These are phyloP conservation scores for Cladophialophora yegresii DNA, from an alignment of 2,329 filamentous ascomycete genomes.

Conservation along the genomic window DNA sequence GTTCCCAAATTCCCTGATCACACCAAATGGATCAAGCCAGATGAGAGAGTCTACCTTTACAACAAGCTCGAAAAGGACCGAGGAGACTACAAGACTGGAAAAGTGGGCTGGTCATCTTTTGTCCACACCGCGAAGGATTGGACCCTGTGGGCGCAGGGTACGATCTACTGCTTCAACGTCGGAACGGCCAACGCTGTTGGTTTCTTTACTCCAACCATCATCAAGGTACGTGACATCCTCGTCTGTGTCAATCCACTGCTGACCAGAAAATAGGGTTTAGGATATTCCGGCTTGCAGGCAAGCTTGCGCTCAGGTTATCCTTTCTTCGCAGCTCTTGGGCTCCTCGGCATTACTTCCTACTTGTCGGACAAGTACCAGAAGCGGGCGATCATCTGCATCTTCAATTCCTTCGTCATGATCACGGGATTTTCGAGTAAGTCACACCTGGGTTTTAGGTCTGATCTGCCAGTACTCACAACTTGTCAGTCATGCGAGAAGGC, in stretches of 20 bases:
- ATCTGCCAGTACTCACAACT: background rate
- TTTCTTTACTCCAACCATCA: constrained; percentile 21
- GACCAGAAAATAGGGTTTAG: constrained; percentile 7
- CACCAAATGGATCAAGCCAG: constrained; percentile 23
- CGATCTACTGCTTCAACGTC: constrained; percentile 19
- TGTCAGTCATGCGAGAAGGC: constrained; percentile 15
- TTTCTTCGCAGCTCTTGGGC: constrained; percentile 20
- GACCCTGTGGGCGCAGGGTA: constrained; percentile 16
- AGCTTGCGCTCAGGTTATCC: constrained; percentile 17
- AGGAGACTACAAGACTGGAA: constrained; percentile 18
- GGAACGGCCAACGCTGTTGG: constrained; percentile 16
- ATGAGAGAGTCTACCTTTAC: constrained; percentile 14
- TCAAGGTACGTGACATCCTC: constrained; percentile 4
- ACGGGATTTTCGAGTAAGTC: constrained; percentile 18
- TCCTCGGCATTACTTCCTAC: constrained; percentile 11
- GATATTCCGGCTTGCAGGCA: constrained; percentile 20
- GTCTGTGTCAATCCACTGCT: background rate
- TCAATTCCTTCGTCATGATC: constrained; percentile 20
- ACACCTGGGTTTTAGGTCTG: background rate
- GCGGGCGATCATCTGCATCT: constrained; percentile 14
- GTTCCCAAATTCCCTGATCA: constrained; percentile 19
- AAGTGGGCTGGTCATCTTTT: constrained; percentile 10
- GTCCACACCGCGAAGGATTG: constrained; percentile 11
- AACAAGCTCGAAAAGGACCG: constrained; percentile 18
- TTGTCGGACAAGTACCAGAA: constrained; percentile 17